Base-by-base conservation (phyloP, 192 early-diverging fungal genomes). In the Coemansia sp. region DNA sequence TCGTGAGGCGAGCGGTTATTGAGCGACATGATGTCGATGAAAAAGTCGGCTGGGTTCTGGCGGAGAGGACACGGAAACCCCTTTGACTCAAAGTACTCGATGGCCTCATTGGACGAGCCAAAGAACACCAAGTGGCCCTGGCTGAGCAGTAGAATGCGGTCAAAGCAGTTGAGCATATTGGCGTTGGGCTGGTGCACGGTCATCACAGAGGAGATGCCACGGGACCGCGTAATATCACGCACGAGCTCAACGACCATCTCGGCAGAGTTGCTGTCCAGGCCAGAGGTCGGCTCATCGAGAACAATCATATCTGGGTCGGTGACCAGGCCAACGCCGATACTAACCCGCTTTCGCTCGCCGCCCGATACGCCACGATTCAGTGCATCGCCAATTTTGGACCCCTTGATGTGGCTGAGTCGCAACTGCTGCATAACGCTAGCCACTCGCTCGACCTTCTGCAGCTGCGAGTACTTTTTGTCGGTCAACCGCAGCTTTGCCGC, bases 121-220 rank as follows among this genome's bases (percentile, higher is more conserved):
- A 92, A 95, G 65, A 91, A 96, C 9, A 96, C 85, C 56, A 92
- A 63, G 38, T 86, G 77, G 20, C 94, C 94, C 65, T 91, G 89
- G 50, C 91, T 91, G 35, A 98, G 66, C 48, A 98, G 75, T 23
- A 98, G 79, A 18, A 96, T 72, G 43, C 93, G 87, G 77, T 98
- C 95, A 79, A 98, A 98, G 59, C 94, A 79, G 2, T 87, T 85
- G 64, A 93, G 93, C 70, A 98, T 95, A 66, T 96, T 93, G 28
- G 90, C 89, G 56, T 94, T 86, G 33, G 95, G 95, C 71, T 98
- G 95, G 75, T 98, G 95, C 48, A 98, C 95, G 2, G 95, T 98
- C 69, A 93, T 91, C 13, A 98, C 82, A 13, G 95, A 88, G 2
- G 93, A 91, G 3, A 93, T 88, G 25, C 91, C 84, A 59, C 91